Evolutionary conservation across 805 yeast species (phyloP).

Genomic region (Candida loeiensis): DNA sequence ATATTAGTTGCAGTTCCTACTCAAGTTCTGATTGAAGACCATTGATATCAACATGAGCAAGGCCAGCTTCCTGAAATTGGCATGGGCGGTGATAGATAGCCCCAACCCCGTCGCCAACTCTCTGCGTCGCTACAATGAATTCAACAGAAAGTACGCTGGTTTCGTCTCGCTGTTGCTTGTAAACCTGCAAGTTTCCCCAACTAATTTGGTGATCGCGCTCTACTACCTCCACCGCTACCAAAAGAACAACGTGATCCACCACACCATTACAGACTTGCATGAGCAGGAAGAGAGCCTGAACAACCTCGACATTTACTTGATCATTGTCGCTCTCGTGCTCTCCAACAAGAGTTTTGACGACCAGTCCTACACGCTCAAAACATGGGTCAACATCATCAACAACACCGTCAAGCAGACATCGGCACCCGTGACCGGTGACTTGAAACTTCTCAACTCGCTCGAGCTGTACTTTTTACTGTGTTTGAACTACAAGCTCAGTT

Average conservation of each 20-base stretch:
- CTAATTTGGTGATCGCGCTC: conserved; percentile 23
- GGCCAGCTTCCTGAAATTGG: conserved; percentile 11
- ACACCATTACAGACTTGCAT: conserved; percentile 1
- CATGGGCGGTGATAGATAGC: conserved; percentile 12
- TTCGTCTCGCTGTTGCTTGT: conserved; percentile 16
- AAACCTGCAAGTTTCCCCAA: conserved; percentile 20
- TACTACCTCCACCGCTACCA: conserved; percentile 24
- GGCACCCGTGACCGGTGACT: conserved; percentile 15
- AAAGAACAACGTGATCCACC: conserved; percentile 10
- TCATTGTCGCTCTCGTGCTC: conserved; percentile 24
- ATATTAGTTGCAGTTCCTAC: neutral
- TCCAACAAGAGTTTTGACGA: conserved; percentile 47
- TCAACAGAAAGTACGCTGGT: conserved; percentile 11
- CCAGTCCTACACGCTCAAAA: conserved; percentile 48
- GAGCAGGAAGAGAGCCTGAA: conserved; percentile 15
- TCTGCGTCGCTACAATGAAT: conserved; percentile 9
- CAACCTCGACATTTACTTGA: conserved; percentile 16
- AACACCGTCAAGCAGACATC: conserved; percentile 9
- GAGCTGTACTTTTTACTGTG: conserved; percentile 27
- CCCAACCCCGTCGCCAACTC: neutral
- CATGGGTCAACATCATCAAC: conserved; percentile 35
- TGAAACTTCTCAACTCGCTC: conserved; percentile 24
- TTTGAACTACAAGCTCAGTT: conserved; percentile 27
- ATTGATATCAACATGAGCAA: neutral
- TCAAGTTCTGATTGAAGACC: neutral